These are phyloP conservation scores for Hypoxylon fuscum DNA, from an alignment of 495 filamentous ascomycete species.

Conservation along the genomic window DNA sequence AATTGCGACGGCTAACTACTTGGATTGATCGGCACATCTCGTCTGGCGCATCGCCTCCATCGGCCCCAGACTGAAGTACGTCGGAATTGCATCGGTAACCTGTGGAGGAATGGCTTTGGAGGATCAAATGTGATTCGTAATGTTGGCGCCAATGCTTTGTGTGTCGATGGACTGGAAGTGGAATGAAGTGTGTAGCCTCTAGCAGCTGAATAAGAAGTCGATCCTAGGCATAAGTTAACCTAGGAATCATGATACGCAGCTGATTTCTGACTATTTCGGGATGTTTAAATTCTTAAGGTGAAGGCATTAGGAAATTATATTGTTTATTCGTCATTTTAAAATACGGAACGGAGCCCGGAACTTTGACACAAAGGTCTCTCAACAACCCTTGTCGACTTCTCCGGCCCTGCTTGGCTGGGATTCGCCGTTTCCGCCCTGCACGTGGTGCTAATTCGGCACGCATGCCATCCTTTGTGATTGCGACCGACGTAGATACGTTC, in stretches of 20 bases:
- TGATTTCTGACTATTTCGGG: too few species aligned
- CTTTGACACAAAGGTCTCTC: not conserved
- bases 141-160: too few species aligned
- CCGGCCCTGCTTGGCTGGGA: slow-evolving; percentile 16
- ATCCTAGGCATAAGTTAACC: too few species aligned
- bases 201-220: too few species aligned
- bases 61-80: not conserved
- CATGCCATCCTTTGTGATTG: slow-evolving; percentile 2
- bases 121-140: too few species aligned
- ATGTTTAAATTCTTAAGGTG: too few species aligned
- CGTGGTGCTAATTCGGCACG: slow-evolving; percentile 18
- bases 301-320: too few species aligned
- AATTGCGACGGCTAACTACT: not conserved
- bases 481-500: slow-evolving; percentile 9
- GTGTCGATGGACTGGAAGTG: too few species aligned
- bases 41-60: not conserved
- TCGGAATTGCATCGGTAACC: not conserved
- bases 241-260: too few species aligned
- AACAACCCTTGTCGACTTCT: slow-evolving; percentile 8
- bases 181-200: too few species aligned
- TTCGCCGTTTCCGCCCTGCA: slow-evolving; percentile 11
- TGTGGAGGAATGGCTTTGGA: too few species aligned
- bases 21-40: not conserved
- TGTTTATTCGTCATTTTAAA: too few species aligned
- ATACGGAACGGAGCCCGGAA: not conserved